phyloP scores from a whole-genome alignment of 805 yeast genomes.

The Scheffersomyces spartinae region DNA sequence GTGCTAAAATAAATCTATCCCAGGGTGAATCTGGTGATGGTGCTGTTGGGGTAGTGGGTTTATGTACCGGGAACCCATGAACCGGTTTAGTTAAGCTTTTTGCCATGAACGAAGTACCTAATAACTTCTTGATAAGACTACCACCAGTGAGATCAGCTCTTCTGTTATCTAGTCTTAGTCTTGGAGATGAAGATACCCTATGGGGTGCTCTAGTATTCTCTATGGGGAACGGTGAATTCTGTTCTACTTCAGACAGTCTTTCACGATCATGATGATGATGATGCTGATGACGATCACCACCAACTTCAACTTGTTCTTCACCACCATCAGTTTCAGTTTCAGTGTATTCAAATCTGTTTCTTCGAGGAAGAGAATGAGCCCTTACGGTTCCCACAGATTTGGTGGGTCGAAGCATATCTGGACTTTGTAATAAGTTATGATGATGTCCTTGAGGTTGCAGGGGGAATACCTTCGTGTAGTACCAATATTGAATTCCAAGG shows the following conservation, averaged over 20 bases:
- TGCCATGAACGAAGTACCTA: constrained; percentile 7
- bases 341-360: constrained; percentile 14
- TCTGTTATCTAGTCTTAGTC: too few species aligned
- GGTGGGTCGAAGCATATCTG: constrained; percentile 18
- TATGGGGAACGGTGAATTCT: too few species aligned
- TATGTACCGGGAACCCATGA: constrained; percentile 5
- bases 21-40: too few species aligned
- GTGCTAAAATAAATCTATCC: neutral
- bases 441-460: too few species aligned
- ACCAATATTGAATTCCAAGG: constrained; percentile 58
- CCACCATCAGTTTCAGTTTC: constrained; percentile 1
- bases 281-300: too few species aligned
- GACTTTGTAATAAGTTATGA: constrained; percentile 27
- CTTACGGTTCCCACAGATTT: constrained; percentile 4
- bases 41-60: too few species aligned
- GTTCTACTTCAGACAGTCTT: too few species aligned
- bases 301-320: too few species aligned
- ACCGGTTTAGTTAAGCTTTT: constrained; percentile 7
- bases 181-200: too few species aligned
- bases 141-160: constrained; percentile 1
- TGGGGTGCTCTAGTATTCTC: too few species aligned
- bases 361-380: constrained; percentile 6
- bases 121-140: constrained; percentile 7
- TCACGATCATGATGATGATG: too few species aligned
- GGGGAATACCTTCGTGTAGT: constrained; percentile 39